These are phyloP conservation scores for Millerozyma acaciae DNA, from an alignment of 805 yeast species.

Conservation along the genomic window DNA sequence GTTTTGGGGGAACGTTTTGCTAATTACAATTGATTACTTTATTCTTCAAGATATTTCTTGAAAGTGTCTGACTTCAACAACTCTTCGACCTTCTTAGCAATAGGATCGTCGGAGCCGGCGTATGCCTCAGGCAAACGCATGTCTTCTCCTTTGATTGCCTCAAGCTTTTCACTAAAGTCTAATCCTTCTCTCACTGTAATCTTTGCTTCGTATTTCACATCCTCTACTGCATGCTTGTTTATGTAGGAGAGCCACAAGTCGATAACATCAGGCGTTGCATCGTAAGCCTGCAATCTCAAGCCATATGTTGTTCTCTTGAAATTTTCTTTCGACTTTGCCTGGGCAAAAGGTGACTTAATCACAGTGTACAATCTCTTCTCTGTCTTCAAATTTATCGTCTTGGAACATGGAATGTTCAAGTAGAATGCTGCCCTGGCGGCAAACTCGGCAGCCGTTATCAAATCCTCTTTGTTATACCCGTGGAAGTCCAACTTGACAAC, in stretches of 20 bases:
- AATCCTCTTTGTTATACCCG: constrained; percentile 64
- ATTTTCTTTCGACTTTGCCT: constrained; percentile 91
- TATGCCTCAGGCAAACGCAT: constrained; percentile 32
- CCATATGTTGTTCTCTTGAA: constrained; percentile 84
- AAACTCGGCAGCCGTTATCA: constrained; percentile 79
- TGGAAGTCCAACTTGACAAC: constrained; percentile 76
- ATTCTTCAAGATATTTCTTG: constrained; percentile 45
- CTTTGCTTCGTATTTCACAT: constrained; percentile 79
- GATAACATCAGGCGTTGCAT: constrained; percentile 78
- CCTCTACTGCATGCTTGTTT: constrained; percentile 70
- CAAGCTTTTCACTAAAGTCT: constrained; percentile 24
- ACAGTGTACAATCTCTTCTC: constrained; percentile 90
- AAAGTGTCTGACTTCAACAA: constrained; percentile 69
- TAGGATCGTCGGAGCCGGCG: constrained; percentile 39
- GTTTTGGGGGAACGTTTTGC: no score
- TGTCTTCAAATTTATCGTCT: constrained; percentile 64
- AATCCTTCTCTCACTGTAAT: constrained; percentile 39
- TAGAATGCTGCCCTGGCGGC: constrained; percentile 87
- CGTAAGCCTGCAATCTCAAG: constrained; percentile 71
- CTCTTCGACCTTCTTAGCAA: constrained; percentile 65
- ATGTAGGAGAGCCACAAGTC: constrained; percentile 79
- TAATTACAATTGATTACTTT: no score
- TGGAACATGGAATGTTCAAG: constrained; percentile 80
- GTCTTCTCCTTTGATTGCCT: constrained; percentile 22
- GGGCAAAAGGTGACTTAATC: constrained; percentile 87